Base-by-base conservation (phyloP, 768 basidiomycete genomes). In the Hortiboletus campestris region DNA sequence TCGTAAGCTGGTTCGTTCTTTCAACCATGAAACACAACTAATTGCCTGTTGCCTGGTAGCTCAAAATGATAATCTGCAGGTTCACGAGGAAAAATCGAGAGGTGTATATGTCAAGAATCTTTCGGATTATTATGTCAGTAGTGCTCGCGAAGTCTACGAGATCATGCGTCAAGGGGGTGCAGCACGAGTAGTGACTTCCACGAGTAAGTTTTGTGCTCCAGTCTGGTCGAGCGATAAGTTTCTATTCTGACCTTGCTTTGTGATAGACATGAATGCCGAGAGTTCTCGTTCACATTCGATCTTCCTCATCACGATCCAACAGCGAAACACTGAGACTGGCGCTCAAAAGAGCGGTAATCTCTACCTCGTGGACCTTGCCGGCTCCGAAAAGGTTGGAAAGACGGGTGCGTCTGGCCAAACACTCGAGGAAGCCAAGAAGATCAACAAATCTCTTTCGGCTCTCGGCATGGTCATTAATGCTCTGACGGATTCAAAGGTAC, bases 381-480 rank as follows among this genome's bases (percentile, higher is more conserved):
- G 97, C 64, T 97, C 94, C 20, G 97, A 99, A 75, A 99, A 99
- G 75, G 95, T 99, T 53, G 96, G 96, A 46, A 99, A 99, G 80
- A 99, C 97, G 40, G 97, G 97, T 19, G 97, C 97, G 48, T 98
- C 95, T 3, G 97, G 97, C 2, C 98, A 99, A 72, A 99, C 97
- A 25, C 76, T 99, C 9, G 97, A 99, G 73, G 97, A 99, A 74
- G 97, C 97, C 14, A 99, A 99, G 85, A 99, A 99, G 81, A 99
- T 99, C 77, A 99, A 99, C 78, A 99, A 99, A 74, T 94, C 91
- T 29, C 76, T 99, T 28, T 96, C 94, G 17, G 97, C 97, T 12
- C 82, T 99, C 59, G 97, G 97, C 36, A 98, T 98, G 94, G 97
- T 99, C 67, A 99, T 99, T 69, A 99, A 99, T 64, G 94, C 96